A percentile compares a stretch with the other conserved stretches of the same genome.
phyloP scores from a whole-genome alignment of 228 moss, liverwort and hornwort species.

The Sphagnum magellanicum region DNA sequence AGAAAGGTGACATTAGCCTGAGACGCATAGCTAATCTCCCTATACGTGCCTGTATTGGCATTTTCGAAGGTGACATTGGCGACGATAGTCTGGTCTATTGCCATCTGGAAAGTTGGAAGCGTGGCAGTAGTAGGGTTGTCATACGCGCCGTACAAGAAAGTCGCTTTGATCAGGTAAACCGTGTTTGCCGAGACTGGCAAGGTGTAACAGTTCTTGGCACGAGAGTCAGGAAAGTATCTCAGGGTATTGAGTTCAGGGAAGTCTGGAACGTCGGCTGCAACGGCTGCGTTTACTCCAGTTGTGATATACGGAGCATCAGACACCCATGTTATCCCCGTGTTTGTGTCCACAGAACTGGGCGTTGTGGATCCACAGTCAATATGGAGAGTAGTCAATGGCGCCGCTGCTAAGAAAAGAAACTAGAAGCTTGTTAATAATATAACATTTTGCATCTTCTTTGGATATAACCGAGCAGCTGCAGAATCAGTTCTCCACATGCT shows the following conservation, averaged over 20 bases:
- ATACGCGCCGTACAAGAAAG: slow-evolving; percentile 15
- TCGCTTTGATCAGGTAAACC: slow-evolving; percentile 9
- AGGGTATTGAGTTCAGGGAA: slow-evolving; percentile 10
- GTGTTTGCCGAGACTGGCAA: not conserved
- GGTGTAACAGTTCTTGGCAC: slow-evolving; percentile 14
- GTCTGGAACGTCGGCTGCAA: slow-evolving; percentile 1
- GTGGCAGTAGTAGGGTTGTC: not conserved
- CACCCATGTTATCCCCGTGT: slow-evolving; percentile 14
- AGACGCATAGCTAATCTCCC: slow-evolving; percentile 9
- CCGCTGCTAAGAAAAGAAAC: too few relatives aligned
- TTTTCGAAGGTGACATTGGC: slow-evolving; percentile 1
- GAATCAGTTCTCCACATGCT: too few relatives aligned
- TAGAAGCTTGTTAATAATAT: too few relatives aligned
- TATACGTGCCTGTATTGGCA: not conserved
- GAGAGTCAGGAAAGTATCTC: slow-evolving; percentile 15
- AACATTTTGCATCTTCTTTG: too few relatives aligned
- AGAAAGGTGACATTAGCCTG: not conserved
- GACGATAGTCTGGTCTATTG: slow-evolving; percentile 7
- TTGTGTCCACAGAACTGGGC: slow-evolving; percentile 5
- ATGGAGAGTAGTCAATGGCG: not conserved
- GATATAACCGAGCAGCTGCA: too few relatives aligned
- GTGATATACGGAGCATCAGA: slow-evolving; percentile 6
- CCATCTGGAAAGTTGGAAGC: slow-evolving; percentile 8
- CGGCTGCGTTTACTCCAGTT: slow-evolving; percentile 6
- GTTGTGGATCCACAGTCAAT: slow-evolving; percentile 21